Percentiles rank a stretch among this genome's conserved stretches.
phyloP scores from a whole-genome alignment of 768 basidiomycete genomes.

The Suillus occidentalis region DNA sequence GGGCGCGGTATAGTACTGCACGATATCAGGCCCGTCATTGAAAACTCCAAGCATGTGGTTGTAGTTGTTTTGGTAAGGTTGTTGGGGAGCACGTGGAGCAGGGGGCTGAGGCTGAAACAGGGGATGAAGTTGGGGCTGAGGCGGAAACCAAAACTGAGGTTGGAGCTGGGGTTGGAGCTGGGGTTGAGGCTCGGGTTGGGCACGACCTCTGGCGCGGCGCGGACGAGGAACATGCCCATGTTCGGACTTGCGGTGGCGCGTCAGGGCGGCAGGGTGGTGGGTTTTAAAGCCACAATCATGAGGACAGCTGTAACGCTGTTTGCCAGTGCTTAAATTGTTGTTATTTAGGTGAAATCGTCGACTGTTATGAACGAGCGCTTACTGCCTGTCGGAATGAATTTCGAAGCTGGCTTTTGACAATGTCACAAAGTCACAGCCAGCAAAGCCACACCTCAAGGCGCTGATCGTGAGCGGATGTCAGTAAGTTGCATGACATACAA shows the following conservation, averaged over 20 bases:
- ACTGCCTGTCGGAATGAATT: constrained; percentile 25
- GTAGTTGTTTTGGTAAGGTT: too few species aligned
- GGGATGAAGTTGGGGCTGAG: too few species aligned
- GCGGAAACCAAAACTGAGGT: too few species aligned
- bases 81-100: too few species aligned
- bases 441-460: neutral
- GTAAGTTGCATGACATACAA: neutral
- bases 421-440: constrained; percentile 16
- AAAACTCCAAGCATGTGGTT: neutral
- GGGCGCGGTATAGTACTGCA: neutral
- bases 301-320: constrained; percentile 10
- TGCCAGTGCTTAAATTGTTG: constrained; percentile 21
- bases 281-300: constrained; percentile 20
- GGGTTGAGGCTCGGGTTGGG: neutral
- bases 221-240: constrained; percentile 22
- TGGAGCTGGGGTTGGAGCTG: too few species aligned
- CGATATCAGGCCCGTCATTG: neutral
- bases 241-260: constrained; percentile 22
- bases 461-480: constrained; percentile 15
- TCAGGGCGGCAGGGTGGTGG: constrained; percentile 22
- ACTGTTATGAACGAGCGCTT: neutral
- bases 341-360: neutral
- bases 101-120: too few species aligned
- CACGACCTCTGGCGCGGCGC: neutral
- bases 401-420: constrained; percentile 20